A percentile compares a stretch with the other conserved stretches of the same genome.
Evolutionary conservation across 2,329 filamentous ascomycete species (phyloP).

Genomic region (Pseudogymnoascus sp.): DNA sequence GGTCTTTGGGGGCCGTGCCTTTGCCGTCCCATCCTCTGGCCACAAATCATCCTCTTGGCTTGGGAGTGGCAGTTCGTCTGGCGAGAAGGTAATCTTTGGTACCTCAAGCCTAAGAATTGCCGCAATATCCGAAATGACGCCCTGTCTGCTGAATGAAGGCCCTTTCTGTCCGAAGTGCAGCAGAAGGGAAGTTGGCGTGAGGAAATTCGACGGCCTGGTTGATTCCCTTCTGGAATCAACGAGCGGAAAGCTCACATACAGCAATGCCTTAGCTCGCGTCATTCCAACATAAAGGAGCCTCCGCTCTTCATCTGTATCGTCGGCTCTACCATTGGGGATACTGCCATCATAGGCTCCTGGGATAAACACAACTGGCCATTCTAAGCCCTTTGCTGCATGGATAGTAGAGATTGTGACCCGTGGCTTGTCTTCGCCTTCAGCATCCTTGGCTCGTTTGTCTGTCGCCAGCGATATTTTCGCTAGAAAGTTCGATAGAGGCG

Average conservation of each 20-base stretch:
- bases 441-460: constrained; percentile 60
- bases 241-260: constrained; percentile 77
- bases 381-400: constrained; percentile 88
- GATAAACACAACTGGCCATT: constrained; percentile 94
- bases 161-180: constrained; percentile 53
- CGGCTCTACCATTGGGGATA: constrained; percentile 74
- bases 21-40: constrained; percentile 52
- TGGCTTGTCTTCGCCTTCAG: constrained; percentile 47
- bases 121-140: constrained; percentile 58
- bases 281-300: constrained; percentile 91
- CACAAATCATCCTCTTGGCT: constrained; percentile 60
- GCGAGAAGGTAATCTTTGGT: constrained; percentile 38
- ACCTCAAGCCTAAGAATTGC: constrained; percentile 60
- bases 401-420: constrained; percentile 91
- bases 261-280: constrained; percentile 79
- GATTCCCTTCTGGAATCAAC: constrained; percentile 57
- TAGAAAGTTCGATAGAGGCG: constrained; percentile 67
- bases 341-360: constrained; percentile 84
- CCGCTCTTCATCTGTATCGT: constrained; percentile 81
- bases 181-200: constrained; percentile 48
- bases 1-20: constrained; percentile 23
- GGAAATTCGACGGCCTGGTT: constrained; percentile 64
- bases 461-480: constrained; percentile 83
- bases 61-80: constrained; percentile 34
- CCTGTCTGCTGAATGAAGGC: constrained; percentile 55